Evolutionary conservation across 305 asterid genomes (phyloP).

Genomic region (Fraxinus baroniana): DNA sequence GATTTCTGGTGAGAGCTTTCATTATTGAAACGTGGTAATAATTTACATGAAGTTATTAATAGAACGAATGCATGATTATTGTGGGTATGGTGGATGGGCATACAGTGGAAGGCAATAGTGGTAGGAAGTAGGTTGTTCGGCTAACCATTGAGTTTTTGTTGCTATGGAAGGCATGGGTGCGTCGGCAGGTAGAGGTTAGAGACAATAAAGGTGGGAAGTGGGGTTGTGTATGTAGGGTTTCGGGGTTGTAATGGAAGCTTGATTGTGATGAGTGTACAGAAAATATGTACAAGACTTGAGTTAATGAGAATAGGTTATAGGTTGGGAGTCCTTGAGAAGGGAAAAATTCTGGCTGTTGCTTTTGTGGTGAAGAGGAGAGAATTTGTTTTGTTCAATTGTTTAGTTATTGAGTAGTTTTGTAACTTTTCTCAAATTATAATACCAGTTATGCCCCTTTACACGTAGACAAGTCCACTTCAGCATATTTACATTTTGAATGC

Average conservation of each 20-base stretch:
- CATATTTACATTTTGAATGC: not conserved
- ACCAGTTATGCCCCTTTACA: not conserved
- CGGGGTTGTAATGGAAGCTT: not conserved
- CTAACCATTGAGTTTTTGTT: not conserved
- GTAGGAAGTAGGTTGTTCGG: not conserved
- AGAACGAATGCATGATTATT: not conserved
- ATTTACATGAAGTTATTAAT: not conserved
- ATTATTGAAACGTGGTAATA: not conserved
- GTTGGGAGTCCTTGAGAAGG: not conserved
- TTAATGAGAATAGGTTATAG: not conserved
- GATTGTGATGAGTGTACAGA: not conserved
- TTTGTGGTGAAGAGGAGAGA: not conserved
- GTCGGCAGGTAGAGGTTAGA: not conserved
- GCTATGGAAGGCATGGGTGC: not conserved
- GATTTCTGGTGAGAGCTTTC: not conserved
- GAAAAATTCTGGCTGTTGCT: not conserved
- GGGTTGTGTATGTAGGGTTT: not conserved
- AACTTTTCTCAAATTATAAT: not conserved
- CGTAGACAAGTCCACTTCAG: not conserved
- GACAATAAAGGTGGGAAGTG: not conserved
- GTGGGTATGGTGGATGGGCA: not conserved
- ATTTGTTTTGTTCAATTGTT: not conserved
- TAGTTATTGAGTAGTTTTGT: not conserved
- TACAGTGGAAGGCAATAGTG: not conserved
- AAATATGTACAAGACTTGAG: not conserved